These are phyloP conservation scores for Polytolypa hystricis DNA, from an alignment of 2,329 filamentous ascomycete species.

Conservation along the genomic window DNA sequence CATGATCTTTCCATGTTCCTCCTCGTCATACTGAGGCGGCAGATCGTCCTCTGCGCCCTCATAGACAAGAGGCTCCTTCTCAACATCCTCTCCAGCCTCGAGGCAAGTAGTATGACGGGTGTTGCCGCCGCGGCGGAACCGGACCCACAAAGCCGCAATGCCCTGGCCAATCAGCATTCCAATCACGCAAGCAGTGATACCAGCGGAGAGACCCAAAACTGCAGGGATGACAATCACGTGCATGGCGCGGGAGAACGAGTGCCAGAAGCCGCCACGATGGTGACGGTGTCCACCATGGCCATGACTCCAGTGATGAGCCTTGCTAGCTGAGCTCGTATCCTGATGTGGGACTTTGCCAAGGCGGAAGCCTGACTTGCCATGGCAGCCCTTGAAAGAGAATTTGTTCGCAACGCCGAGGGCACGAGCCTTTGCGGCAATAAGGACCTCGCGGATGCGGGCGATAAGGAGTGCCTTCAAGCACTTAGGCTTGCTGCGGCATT, in stretches of 20 bases:
- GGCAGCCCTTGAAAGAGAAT: conserved; percentile 22
- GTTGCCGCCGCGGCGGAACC: conserved; percentile 24
- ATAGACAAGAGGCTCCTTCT: conserved; percentile 32
- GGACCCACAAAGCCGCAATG: conserved; percentile 35
- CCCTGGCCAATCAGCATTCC: conserved; percentile 39
- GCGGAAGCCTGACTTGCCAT: too few species aligned
- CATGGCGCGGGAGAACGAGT: conserved; percentile 29
- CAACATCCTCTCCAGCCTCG: conserved; percentile 28
- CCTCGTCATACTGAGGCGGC: conserved; percentile 28
- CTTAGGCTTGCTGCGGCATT: conserved; percentile 31
- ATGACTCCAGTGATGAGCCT: conserved; percentile 4
- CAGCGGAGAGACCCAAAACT: conserved; percentile 35
- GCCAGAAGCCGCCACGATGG: conserved; percentile 26
- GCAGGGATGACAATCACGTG: conserved; percentile 36
- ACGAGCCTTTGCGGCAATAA: conserved; percentile 27
- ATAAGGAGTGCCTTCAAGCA: conserved; percentile 29
- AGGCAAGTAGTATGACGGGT: conserved; percentile 18
- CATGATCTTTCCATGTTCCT: conserved; percentile 17
- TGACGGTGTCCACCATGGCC: conserved; percentile 16
- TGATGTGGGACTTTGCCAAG: too few species aligned
- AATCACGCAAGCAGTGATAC: conserved; percentile 34
- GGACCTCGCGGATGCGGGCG: conserved; percentile 28
- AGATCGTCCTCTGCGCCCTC: conserved; percentile 21
- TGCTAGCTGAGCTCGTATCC: neutral
- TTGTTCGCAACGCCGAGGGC: conserved; percentile 22